Conservation (phyloP, 2,329 filamentous ascomycete genomes). For the Sporothrix sp. region DNA sequence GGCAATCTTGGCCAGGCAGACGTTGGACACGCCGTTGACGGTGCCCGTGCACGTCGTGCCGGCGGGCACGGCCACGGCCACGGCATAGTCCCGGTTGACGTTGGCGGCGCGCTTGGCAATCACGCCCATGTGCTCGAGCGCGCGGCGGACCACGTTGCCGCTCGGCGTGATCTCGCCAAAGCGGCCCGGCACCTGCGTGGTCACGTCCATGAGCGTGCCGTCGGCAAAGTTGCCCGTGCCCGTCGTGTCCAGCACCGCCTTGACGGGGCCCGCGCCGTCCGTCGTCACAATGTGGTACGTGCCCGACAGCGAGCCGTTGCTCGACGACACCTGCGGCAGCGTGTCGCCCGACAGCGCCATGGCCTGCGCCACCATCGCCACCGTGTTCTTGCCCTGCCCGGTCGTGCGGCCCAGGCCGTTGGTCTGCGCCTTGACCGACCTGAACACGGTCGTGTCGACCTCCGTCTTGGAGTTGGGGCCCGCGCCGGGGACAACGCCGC, state of each 20-base stretch:
- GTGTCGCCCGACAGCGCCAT: constrained; percentile 29
- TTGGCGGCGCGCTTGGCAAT: constrained; percentile 20
- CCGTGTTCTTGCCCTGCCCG: constrained; percentile 28
- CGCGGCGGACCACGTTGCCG: constrained; percentile 11
- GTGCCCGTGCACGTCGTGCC: constrained; percentile 31
- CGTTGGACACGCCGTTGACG: constrained; percentile 25
- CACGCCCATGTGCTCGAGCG: constrained; percentile 14
- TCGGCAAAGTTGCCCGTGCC: constrained; percentile 27
- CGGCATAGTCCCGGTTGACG: constrained; percentile 23
- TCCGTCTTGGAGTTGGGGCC: constrained; percentile 34
- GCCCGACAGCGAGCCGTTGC: constrained; percentile 27
- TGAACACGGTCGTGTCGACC: constrained; percentile 37
- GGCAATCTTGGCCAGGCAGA: constrained; percentile 35
- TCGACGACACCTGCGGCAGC: constrained; percentile 30
- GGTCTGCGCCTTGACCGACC: constrained; percentile 24
- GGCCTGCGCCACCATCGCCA: constrained; percentile 24
- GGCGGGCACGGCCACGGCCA: constrained; percentile 28
- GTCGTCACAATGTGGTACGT: constrained; percentile 32
- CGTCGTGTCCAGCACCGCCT: constrained; percentile 30
- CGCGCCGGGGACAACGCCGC: constrained; percentile 31
- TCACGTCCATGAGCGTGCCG: constrained; percentile 22
- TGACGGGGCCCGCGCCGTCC: constrained; percentile 31
- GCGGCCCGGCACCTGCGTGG: constrained; percentile 29
- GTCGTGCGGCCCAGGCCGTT: constrained; percentile 32
- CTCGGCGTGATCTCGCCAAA: constrained; percentile 25